A percentile compares a stretch with the other conserved stretches of the same genome.
phyloP scores from a whole-genome alignment of 2,329 filamentous ascomycete genomes.

The Xylaria arbuscula region DNA sequence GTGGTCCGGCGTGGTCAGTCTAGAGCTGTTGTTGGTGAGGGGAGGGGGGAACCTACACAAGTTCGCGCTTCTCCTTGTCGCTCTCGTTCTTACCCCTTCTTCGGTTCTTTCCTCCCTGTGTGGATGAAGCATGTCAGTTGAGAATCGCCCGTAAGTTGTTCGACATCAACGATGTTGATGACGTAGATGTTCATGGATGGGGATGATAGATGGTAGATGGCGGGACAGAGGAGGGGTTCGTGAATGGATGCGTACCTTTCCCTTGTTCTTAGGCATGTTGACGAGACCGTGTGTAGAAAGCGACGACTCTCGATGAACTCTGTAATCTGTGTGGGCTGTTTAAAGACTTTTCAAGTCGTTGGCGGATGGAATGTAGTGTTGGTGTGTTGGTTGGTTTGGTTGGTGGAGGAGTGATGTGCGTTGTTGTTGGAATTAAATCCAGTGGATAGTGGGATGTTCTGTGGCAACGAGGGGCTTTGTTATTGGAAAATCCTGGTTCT shows the following conservation, averaged over 20 bases:
- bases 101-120: conserved; percentile 96
- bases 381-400: not conserved
- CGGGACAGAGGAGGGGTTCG: conserved; percentile 21
- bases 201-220: conserved; percentile 1
- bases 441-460: conserved; percentile 39
- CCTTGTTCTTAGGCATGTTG: conserved; percentile 98
- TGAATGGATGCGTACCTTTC: conserved; percentile 76
- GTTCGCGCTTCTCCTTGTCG: conserved; percentile 98
- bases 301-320: conserved; percentile 32
- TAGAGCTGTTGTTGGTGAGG: not conserved
- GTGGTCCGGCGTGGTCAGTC: conserved; percentile 10
- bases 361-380: conserved; percentile 20
- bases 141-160: not conserved
- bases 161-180: conserved; percentile 16
- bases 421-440: conserved; percentile 35
- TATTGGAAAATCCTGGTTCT: conserved; percentile 36
- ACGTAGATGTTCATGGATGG: conserved; percentile 19
- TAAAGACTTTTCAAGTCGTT: not conserved
- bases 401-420: conserved; percentile 32
- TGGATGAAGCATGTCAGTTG: conserved; percentile 45
- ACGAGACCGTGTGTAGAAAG: conserved; percentile 25
- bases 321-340: not conserved
- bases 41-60: conserved; percentile 62
- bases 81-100: conserved; percentile 99
- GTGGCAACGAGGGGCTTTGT: conserved; percentile 45